Percentiles rank a stretch among this genome's conserved stretches.
Conservation (phyloP, 176 grass and related monocot species). For the Lolium multiflorum region DNA sequence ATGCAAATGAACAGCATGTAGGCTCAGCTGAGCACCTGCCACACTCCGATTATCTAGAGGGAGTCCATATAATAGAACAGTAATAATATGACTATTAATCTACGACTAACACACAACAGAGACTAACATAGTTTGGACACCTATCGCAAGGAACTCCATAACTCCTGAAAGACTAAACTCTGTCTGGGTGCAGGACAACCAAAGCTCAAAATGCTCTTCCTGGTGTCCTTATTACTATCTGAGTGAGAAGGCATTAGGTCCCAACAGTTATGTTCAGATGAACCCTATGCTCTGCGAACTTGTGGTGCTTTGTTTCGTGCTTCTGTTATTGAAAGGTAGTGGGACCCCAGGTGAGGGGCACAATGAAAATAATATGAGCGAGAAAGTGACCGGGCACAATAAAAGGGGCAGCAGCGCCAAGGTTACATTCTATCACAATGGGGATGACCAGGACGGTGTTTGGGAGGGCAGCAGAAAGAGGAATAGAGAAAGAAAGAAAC, state of each 20-base stretch:
- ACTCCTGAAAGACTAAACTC: not conserved
- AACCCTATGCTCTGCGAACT: too few species aligned
- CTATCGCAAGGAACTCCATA: not conserved
- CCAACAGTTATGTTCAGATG: too few species aligned
- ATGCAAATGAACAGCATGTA: not conserved
- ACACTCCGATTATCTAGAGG: not conserved
- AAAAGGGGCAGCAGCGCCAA: not conserved
- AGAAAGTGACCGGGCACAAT: not conserved
- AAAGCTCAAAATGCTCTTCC: too few species aligned
- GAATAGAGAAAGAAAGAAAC: too few species aligned
- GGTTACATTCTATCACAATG: not conserved
- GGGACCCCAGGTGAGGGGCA: too few species aligned
- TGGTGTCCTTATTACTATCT: not conserved
- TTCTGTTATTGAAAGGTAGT: too few species aligned
- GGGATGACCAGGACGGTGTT: too few species aligned
- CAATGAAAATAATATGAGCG: not conserved
- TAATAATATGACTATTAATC: not conserved
- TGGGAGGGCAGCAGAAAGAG: too few species aligned
- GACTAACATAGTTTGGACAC: not conserved
- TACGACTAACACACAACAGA: not conserved
- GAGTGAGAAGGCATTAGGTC: not conserved
- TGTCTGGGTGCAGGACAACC: too few species aligned
- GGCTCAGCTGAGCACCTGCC: too few species aligned
- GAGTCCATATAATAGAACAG: not conserved
- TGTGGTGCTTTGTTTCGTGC: too few species aligned